Conservation (phyloP, 345 rosid genomes). For the Garcia nutans region DNA sequence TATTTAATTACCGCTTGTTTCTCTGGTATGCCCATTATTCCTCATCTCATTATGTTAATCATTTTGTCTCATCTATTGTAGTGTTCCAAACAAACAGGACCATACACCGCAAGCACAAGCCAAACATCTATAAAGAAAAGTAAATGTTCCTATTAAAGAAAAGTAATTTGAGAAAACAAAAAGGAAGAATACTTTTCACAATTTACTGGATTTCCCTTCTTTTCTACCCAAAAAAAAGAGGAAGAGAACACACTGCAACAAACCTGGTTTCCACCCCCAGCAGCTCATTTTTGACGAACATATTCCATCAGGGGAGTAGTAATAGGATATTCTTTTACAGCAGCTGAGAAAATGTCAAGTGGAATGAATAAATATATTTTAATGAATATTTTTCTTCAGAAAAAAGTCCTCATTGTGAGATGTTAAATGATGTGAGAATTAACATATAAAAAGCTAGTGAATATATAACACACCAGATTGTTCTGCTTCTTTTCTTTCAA, state of each 20-base stretch:
- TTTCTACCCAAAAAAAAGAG: background rate
- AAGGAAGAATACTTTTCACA: background rate
- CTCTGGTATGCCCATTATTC: too few species aligned
- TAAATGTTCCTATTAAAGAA: background rate
- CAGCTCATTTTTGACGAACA: constrained; percentile 62
- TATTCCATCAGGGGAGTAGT: constrained; percentile 74
- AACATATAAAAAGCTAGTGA: background rate
- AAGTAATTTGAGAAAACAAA: background rate
- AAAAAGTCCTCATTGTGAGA: background rate
- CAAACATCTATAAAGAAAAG: background rate
- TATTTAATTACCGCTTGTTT: too few species aligned
- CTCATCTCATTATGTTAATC: background rate
- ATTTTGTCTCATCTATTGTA: background rate
- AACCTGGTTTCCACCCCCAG: constrained; percentile 35
- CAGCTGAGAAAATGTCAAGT: constrained; percentile 32
- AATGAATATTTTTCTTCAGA: background rate
- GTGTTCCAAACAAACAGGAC: background rate
- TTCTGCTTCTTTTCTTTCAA: constrained; percentile 72
- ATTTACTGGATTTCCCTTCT: too few species aligned
- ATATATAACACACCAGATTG: constrained; percentile 44
- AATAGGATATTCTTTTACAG: constrained; percentile 41
- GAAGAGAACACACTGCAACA: background rate
- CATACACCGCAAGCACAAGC: background rate
- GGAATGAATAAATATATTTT: constrained; percentile 9
- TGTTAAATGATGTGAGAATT: background rate